phyloP scores from a whole-genome alignment of 23 red algal genomes.

The Porphyridium purpureum region DNA sequence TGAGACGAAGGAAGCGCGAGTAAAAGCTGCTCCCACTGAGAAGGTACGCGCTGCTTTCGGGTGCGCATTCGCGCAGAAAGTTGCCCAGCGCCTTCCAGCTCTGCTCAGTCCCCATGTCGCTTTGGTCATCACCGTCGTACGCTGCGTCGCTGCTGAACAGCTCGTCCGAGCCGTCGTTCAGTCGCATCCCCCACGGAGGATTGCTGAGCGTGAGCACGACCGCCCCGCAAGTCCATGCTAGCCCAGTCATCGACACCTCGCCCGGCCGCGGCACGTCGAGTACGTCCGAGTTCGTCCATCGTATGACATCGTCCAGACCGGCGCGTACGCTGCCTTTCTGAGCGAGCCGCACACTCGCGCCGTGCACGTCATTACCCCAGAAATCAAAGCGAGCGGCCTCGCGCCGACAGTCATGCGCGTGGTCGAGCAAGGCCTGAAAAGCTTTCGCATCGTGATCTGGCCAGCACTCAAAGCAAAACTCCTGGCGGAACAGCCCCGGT shows the following conservation, averaged over 20 bases:
- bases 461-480: not conserved
- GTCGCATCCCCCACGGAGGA: conserved; percentile 27
- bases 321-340: not conserved
- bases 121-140: too few species aligned
- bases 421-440: too few species aligned
- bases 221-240: too few species aligned
- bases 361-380: conserved; percentile 13
- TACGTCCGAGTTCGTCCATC: too few species aligned
- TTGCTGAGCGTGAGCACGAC: conserved; percentile 15
- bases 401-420: not conserved
- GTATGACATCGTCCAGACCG: too few species aligned
- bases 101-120: too few species aligned
- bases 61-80: conserved; percentile 15
- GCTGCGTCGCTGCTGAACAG: too few species aligned
- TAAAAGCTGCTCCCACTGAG: conserved; percentile 5
- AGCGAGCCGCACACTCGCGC: conserved; percentile 6
- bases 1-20: conserved; percentile 9
- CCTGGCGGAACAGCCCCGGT: conserved; percentile 12
- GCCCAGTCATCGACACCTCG: too few species aligned
- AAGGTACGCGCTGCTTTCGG: conserved; percentile 4
- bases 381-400: not conserved
- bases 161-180: too few species aligned
- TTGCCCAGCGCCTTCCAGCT: conserved; percentile 15
- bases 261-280: too few species aligned
- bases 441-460: too few species aligned